Evolutionary conservation across 768 basidiomycete genomes (phyloP), one percentile per base, ranked within the genome.

Genomic region (Tylopilus balloui): DNA sequence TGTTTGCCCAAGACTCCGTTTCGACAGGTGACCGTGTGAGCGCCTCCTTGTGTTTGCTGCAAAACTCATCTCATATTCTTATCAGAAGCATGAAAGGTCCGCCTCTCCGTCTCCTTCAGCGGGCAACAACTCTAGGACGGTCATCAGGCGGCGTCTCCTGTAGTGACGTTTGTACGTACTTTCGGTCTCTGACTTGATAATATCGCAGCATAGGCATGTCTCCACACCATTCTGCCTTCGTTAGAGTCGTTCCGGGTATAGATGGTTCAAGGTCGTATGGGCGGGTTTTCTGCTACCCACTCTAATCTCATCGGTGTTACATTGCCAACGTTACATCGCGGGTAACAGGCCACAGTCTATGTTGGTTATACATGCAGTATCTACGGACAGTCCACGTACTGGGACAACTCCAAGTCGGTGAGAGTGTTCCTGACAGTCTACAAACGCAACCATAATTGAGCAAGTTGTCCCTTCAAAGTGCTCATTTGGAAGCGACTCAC

Each of bases 1-100:
- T 59, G 45, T 65, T 62, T 35, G 60, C 46, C n/a, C 63, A 65
- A 39, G 54, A 32, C 11, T 34, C 43, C 13, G 24, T 42, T 21
- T 20, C 28, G 19, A 31, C 48, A 29, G 27, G 20, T 34, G 44
- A 39, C 40, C 32, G 34, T 37, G 57, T 63, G 45, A 51, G 59
- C 43, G 15, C 15, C 17, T 37, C 23, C 39, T 24, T 9, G 32
- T 36, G 38, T 39, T 46, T 42, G 11, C 37, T 42, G 53, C 47
- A 35, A n/a, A 45, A 25, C 51, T 51, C 40, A 53, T 28, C 12
- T 38, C 25, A 24, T 38, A 13, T 37, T 23, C 31, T 24, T 34
- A 24, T 40, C 35, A 32, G 46, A 43, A 54, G 53, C 44, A 29
- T 28, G 62, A 60, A 40, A 54, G 57, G 19, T 32, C 42, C 9